Base-by-base conservation (phyloP, 2,329 filamentous ascomycete genomes). In the Teratosphaeriaceae sp. region DNA sequence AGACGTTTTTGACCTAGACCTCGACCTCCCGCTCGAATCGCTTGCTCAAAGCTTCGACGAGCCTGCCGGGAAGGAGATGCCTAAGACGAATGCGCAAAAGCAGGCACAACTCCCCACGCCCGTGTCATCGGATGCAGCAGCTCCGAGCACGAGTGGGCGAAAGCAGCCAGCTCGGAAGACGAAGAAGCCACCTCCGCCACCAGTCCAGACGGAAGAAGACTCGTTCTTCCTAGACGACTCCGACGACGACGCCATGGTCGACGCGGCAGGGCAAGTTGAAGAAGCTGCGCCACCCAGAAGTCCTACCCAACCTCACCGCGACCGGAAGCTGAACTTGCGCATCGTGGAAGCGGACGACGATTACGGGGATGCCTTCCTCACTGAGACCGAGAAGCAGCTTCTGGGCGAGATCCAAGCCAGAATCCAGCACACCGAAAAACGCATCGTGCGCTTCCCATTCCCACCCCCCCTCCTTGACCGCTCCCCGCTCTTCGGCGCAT, bases 401-500 rank as follows among this genome's bases (percentile, higher is more conserved):
- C 50, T 61, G 7, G 15, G 38, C 13, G 39, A 45, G 21, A 36
- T 48, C 13, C 42, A 46, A 30, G 35, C 36, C n/a, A 38, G 11
- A 11, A n/a, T 36, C 9, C 36, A 43, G 19, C 36, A 29, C 16
- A 49, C 35, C 5, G 21, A 58, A 2, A 63, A 62, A 23, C 70
- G 72, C 0, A 76, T 80, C 44, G 65, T 68, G 5, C 70, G 78
- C 19, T 63, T 69, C 1, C 57, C 68, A 0, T 80, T 81, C 48
- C 78, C 76, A 6, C 33, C 47, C 3, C 62, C 65, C 15, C 62
- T 76, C 15, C 64, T 63, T 2, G 73, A 79, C 53, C 68, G 74
- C 24, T 78, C 76, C 18, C 69, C 70, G 2, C 65, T 82, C 4
- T 63, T 72, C 12, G 77, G 78, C 7, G 53, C 79, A 2, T 72